These are phyloP conservation scores for Arxiozyma heterogenica DNA, from an alignment of 1,139 yeast species.

Conservation along the genomic window DNA sequence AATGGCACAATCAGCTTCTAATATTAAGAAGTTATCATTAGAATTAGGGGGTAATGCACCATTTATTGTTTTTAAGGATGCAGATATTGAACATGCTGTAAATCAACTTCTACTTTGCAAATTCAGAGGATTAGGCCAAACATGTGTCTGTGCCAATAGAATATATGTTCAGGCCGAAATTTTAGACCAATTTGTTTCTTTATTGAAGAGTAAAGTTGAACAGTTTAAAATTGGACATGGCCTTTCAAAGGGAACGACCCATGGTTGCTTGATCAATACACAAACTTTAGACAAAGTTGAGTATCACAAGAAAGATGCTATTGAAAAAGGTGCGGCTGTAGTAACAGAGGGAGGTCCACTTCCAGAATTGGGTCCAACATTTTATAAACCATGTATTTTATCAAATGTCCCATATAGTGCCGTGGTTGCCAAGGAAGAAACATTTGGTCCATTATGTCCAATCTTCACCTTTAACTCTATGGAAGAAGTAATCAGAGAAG, in stretches of 20 bases:
- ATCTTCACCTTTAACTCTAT: slow-evolving; percentile 54
- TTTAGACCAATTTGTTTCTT: slow-evolving; percentile 49
- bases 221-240: slow-evolving; percentile 67
- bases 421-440: slow-evolving; percentile 62
- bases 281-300: slow-evolving; percentile 61
- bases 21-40: slow-evolving; percentile 74
- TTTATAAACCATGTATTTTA: slow-evolving; percentile 69
- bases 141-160: slow-evolving; percentile 77
- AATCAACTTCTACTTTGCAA: slow-evolving; percentile 59
- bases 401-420: slow-evolving; percentile 56
- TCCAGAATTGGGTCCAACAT: slow-evolving; percentile 61
- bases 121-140: slow-evolving; percentile 71
- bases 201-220: slow-evolving; percentile 45
- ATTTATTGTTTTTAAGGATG: slow-evolving; percentile 77
- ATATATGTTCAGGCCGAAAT: slow-evolving; percentile 55
- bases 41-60: slow-evolving; percentile 96
- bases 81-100: slow-evolving; percentile 68
- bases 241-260: slow-evolving; percentile 53
- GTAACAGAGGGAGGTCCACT: slow-evolving; percentile 57
- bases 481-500: slow-evolving; percentile 59
- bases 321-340: slow-evolving; percentile 59
- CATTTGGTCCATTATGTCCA: slow-evolving; percentile 87
- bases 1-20: slow-evolving; percentile 66
- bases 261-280: slow-evolving; percentile 73
- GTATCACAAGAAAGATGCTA: slow-evolving; percentile 66